Conservation (phyloP, 106 monocot genomes). For the Agapanthus africanus region DNA sequence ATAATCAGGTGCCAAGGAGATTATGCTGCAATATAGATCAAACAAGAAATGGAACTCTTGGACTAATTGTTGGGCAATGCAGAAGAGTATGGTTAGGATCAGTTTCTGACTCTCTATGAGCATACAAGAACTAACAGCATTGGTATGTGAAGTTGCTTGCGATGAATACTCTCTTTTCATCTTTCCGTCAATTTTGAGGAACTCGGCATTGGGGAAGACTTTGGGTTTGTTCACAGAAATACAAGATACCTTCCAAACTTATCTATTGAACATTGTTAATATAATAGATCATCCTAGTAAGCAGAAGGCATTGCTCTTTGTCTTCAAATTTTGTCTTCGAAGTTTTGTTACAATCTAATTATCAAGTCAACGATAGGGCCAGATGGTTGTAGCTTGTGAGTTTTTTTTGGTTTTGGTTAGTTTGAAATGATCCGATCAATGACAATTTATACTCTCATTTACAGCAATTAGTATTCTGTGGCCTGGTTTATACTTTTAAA, state of each 20-base stretch:
- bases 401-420: no score
- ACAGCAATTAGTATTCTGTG: no score
- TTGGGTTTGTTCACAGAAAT: background rate
- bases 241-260: conserved; percentile 13
- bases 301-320: background rate
- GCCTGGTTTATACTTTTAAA: no score
- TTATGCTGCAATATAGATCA: conserved; percentile 53
- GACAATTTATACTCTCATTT: no score
- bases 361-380: no score
- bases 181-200: background rate
- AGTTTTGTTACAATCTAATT: no score
- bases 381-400: no score
- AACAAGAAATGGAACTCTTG: conserved; percentile 39
- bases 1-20: conserved; percentile 65
- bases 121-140: background rate
- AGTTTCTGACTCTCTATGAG: conserved; percentile 48
- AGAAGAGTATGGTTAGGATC: conserved; percentile 45
- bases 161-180: no score
- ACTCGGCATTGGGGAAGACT: background rate
- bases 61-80: conserved; percentile 57
- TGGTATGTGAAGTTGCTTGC: conserved; percentile 4
- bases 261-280: background rate
- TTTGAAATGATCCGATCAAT: no score
- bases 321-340: conserved; percentile 11
- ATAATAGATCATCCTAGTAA: background rate